Base-by-base conservation (phyloP, 208 protist genomes). In the Wallacemonas sp. region DNA sequence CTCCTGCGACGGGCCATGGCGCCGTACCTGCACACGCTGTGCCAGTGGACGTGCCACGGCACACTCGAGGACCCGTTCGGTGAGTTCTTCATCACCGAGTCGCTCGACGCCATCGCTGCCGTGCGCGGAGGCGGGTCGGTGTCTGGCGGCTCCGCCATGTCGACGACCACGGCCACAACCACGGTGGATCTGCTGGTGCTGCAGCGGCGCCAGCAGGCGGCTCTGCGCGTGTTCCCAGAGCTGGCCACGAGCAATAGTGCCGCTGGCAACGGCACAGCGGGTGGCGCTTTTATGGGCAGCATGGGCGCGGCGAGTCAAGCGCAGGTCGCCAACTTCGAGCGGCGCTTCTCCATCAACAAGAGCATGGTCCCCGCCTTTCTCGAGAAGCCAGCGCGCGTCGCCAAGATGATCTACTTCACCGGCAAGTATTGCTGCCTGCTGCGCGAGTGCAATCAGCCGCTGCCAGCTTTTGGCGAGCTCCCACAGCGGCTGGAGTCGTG, bases 361-460 rank as follows among this genome's bases (percentile, higher is more conserved):
- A 73, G 78, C 30, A 82, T 92, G 78, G 78, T 95, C 16, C 90
- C 90, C 3, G 72, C 69, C 21, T 92, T 95, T 64, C 60, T 95
- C 26, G 74, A 66, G 49, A 70, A 64, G 34, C 82, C 79, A 8
- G 71, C 70, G n/a, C 74, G 80, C 21, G 74, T 92, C 11, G 82
- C 85, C 1, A 92, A 93, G 64, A 92, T 92, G 83, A 70, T 92
- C 6, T 96, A 89, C 65, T 93, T 88, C 41, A 72, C 90, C 8
- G 90, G 90, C 14, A 90, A 88, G 71, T 96, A 96, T 70, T 92
- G 90, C 72, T 93, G 87, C 44, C 75, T 96, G 8, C 64, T 96
- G 61, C 82, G 90, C n/a, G 90, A 96, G 79, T 92, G 76, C 74
- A 73, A 74, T 56, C 74, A 80, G 14, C 62, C 70, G 2, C 78